Conservation (phyloP, 164 flowering plant species). For the Umbellularia californica region DNA sequence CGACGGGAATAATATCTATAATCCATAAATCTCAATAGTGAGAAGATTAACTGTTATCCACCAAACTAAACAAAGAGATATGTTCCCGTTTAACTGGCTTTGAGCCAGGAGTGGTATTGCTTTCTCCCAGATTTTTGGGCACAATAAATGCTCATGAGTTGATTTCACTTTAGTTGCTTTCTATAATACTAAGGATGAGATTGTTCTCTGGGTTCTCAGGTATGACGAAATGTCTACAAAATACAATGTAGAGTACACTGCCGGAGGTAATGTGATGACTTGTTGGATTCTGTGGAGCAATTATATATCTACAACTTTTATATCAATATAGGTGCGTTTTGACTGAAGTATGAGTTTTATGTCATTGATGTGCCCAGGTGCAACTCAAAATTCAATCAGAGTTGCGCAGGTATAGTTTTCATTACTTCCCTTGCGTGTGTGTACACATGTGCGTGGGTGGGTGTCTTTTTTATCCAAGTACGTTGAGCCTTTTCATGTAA, state of each 20-base stretch:
- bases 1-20: no score
- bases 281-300: neutral
- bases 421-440: neutral
- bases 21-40: no score
- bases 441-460: neutral
- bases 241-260: slow-evolving; percentile 64
- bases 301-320: neutral
- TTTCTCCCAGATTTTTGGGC: no score
- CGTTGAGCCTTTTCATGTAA: slow-evolving; percentile 7
- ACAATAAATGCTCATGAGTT: no score
- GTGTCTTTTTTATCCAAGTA: neutral
- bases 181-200: slow-evolving; percentile 4
- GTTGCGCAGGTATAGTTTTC: slow-evolving; percentile 70
- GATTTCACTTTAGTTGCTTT: no score
- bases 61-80: no score
- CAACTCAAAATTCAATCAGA: slow-evolving; percentile 92
- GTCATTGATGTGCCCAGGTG: slow-evolving; percentile 45
- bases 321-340: neutral
- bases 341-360: slow-evolving; percentile 5
- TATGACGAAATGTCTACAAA: slow-evolving; percentile 61
- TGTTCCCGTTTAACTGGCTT: no score
- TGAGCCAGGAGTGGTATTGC: no score
- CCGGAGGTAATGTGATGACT: slow-evolving; percentile 55
- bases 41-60: no score
- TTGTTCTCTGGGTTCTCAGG: slow-evolving; percentile 33